Evolutionary conservation across 1,284 basidiomycete genomes (phyloP).

Genomic region (Puccinia polysora): DNA sequence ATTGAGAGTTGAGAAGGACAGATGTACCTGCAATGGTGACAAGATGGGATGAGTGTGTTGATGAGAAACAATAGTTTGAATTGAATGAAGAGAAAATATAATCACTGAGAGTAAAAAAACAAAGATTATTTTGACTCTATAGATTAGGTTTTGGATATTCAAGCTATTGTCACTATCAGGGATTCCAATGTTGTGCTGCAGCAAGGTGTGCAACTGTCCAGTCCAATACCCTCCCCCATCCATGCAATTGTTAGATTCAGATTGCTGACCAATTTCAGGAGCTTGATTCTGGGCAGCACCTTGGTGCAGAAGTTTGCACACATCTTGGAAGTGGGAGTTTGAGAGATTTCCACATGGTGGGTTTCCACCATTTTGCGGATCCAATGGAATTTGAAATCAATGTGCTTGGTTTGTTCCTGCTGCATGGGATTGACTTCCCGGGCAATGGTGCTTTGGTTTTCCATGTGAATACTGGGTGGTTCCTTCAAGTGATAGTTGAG

Average conservation of each 20-base stretch:
- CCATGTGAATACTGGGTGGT: conserved; percentile 51
- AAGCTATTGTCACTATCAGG: too few species aligned
- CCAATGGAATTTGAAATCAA: conserved; percentile 55
- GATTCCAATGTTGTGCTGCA: too few species aligned
- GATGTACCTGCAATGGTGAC: too few species aligned
- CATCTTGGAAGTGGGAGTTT: conserved; percentile 52
- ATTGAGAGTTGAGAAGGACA: too few species aligned
- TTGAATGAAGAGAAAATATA: too few species aligned
- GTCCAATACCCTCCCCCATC: not conserved
- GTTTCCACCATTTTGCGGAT: conserved; percentile 54
- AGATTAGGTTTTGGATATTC: too few species aligned
- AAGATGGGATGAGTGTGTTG: too few species aligned
- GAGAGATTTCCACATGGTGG: conserved; percentile 50
- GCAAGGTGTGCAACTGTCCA: too few species aligned
- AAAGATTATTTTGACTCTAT: too few species aligned
- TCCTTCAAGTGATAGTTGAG: not conserved
- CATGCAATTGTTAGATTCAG: not conserved
- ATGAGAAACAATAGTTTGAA: too few species aligned
- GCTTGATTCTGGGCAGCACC: conserved; percentile 47
- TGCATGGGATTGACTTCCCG: conserved; percentile 53
- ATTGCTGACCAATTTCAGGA: conserved; percentile 25
- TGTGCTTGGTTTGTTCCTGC: conserved; percentile 55
- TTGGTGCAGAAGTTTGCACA: conserved; percentile 57
- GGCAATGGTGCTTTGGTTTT: conserved; percentile 55
- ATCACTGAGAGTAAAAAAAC: too few species aligned